A percentile compares a stretch with the other conserved stretches of the same genome.
These are phyloP conservation scores for Porpolomopsis calyptriformis DNA, from an alignment of 768 basidiomycete genomes.

Conservation along the genomic window DNA sequence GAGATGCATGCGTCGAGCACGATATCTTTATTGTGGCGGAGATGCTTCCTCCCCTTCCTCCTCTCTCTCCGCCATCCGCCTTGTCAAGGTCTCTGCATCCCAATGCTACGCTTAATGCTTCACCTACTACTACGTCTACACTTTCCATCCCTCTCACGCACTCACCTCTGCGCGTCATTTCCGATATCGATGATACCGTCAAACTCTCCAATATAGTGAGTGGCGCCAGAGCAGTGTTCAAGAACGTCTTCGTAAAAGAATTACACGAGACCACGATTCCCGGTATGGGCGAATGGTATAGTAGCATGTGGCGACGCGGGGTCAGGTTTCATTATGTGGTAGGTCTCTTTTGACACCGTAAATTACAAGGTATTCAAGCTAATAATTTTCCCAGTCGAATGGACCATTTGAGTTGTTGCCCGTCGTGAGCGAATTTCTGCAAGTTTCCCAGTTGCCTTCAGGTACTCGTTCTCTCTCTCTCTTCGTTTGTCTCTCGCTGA, in stretches of 20 bases:
- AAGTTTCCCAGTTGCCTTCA: conserved; percentile 54
- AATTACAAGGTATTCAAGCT: neutral
- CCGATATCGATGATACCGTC: conserved; percentile 91
- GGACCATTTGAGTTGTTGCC: conserved; percentile 79
- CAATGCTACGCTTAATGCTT: conserved; percentile 1
- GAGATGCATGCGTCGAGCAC: conserved; percentile 40
- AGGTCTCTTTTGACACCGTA: conserved; percentile 22
- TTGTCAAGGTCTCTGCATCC: conserved; percentile 5
- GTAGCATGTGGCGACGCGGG: conserved; percentile 53
- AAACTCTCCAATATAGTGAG: conserved; percentile 68
- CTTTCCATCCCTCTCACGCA: conserved; percentile 44
- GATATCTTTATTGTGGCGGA: conserved; percentile 47
- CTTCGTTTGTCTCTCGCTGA: neutral
- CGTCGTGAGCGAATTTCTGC: conserved; percentile 66
- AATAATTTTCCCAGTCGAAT: conserved; percentile 70
- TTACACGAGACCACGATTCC: conserved; percentile 68
- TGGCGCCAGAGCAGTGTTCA: conserved; percentile 75
- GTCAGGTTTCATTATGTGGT: conserved; percentile 86
- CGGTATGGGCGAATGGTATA: conserved; percentile 77
- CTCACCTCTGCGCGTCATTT: conserved; percentile 67
- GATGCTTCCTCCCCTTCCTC: conserved; percentile 33
- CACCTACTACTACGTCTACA: conserved; percentile 18
- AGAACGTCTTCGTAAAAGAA: conserved; percentile 87
- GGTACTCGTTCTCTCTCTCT: conserved; percentile 26
- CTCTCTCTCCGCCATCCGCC: conserved; percentile 11